Conservation (phyloP, 805 yeast genomes). For the Priceomyces haplophilus region DNA sequence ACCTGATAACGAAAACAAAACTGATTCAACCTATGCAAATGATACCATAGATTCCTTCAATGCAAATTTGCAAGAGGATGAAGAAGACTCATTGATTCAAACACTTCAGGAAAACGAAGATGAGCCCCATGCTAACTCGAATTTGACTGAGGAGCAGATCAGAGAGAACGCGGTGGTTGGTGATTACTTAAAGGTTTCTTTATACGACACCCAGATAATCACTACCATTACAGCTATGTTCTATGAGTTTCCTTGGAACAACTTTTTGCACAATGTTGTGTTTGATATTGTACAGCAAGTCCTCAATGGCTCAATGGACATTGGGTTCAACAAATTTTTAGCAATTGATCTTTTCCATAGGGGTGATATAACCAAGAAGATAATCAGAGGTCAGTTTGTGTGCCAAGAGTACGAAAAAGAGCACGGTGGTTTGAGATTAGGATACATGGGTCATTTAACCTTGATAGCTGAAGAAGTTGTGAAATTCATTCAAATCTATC, state of each 20-base stretch:
- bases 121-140: slow-evolving; percentile 43
- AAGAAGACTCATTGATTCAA: slow-evolving; percentile 22
- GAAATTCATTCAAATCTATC: slow-evolving; percentile 60
- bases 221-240: slow-evolving; percentile 42
- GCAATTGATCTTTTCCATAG: slow-evolving; percentile 58
- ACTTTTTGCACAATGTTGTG: slow-evolving; percentile 45
- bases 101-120: slow-evolving; percentile 28
- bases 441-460: slow-evolving; percentile 96
- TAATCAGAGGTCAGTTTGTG: slow-evolving; percentile 53
- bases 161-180: slow-evolving; percentile 44
- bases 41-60: slow-evolving; percentile 39
- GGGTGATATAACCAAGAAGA: slow-evolving; percentile 41
- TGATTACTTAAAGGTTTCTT: slow-evolving; percentile 39
- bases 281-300: slow-evolving; percentile 48
- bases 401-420: slow-evolving; percentile 56
- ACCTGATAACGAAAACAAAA: slow-evolving; percentile 17
- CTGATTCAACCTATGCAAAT: slow-evolving; percentile 15
- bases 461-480: slow-evolving; percentile 94
- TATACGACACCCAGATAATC: slow-evolving; percentile 43
- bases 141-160: slow-evolving; percentile 41
- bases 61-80: slow-evolving; percentile 19
- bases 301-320: slow-evolving; percentile 46
- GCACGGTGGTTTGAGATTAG: slow-evolving; percentile 61
- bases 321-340: slow-evolving; percentile 45
- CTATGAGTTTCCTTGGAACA: slow-evolving; percentile 47